Percentiles rank a stretch among this genome's conserved stretches.
phyloP scores from a whole-genome alignment of 371 early-diverging fungal genomes.

The Mucor plumbeus region DNA sequence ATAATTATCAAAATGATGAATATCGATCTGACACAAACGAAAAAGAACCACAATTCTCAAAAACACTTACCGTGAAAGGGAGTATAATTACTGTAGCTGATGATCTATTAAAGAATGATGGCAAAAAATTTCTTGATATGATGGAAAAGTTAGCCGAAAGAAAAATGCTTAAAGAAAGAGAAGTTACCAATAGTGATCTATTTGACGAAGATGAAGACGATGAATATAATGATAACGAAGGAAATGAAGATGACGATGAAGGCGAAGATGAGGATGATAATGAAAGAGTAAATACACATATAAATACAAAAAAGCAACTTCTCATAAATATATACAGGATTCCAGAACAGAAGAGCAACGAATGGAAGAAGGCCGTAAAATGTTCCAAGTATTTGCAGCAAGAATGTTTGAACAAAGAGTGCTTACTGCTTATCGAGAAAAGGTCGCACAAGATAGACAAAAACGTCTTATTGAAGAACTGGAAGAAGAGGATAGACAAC shows the following conservation, averaged over 20 bases:
- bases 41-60: neutral
- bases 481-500: slow-evolving; percentile 78
- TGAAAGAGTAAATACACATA: neutral
- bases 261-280: slow-evolving; percentile 37
- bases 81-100: slow-evolving; percentile 88
- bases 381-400: slow-evolving; percentile 95
- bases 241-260: slow-evolving; percentile 57
- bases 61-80: slow-evolving; percentile 44
- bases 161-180: slow-evolving; percentile 80
- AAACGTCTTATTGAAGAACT: slow-evolving; percentile 78
- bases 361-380: slow-evolving; percentile 89
- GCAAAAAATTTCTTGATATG: slow-evolving; percentile 91
- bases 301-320: neutral
- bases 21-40: neutral
- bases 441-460: slow-evolving; percentile 85
- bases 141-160: slow-evolving; percentile 93
- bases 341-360: slow-evolving; percentile 81
- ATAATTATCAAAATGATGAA: slow-evolving; percentile 33
- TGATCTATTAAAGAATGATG: slow-evolving; percentile 90
- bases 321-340: slow-evolving; percentile 54
- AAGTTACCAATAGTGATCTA: slow-evolving; percentile 69
- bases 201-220: slow-evolving; percentile 53
- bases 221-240: slow-evolving; percentile 64
- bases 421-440: slow-evolving; percentile 89
- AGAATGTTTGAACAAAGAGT: slow-evolving; percentile 96